Percentiles rank a stretch among this genome's conserved stretches.
phyloP scores from a whole-genome alignment of 345 rosid genomes.

The Turritis glabra region DNA sequence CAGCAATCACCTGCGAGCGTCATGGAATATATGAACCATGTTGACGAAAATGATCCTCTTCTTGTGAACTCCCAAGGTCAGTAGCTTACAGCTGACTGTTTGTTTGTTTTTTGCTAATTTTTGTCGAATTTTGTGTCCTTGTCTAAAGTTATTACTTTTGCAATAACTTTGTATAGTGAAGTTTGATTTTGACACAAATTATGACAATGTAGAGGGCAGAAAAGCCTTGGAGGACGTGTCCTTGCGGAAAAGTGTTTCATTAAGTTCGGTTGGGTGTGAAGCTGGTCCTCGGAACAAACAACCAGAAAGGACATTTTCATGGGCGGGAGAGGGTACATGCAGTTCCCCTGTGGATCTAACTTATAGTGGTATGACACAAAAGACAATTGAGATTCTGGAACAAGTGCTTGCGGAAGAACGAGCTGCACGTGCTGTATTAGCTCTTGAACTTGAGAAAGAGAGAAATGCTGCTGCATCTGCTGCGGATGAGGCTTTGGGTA shows the following conservation, averaged over 20 bases:
- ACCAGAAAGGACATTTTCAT: conserved; percentile 32
- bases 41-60: conserved; percentile 30
- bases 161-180: background rate
- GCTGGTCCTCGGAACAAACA: conserved; percentile 28
- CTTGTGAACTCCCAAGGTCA: conserved; percentile 31
- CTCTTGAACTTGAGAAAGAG: conserved; percentile 73
- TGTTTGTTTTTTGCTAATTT: too few species aligned
- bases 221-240: conserved; percentile 6
- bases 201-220: conserved; percentile 2
- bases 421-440: conserved; percentile 45
- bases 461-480: conserved; percentile 74
- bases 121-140: background rate
- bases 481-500: conserved; percentile 73
- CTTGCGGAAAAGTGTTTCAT: conserved; percentile 26
- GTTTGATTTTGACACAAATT: background rate
- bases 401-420: conserved; percentile 52
- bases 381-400: conserved; percentile 41
- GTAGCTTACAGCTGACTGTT: conserved; percentile 20
- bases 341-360: conserved; percentile 33
- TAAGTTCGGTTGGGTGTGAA: conserved; percentile 29
- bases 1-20: conserved; percentile 34
- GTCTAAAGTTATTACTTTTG: background rate
- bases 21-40: conserved; percentile 33
- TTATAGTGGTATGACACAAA: conserved; percentile 32
- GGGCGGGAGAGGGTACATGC: conserved; percentile 33